A percentile compares a stretch with the other conserved stretches of the same genome.
phyloP scores from a whole-genome alignment of 805 yeast species.

The Metschnikowia kofuensis region DNA sequence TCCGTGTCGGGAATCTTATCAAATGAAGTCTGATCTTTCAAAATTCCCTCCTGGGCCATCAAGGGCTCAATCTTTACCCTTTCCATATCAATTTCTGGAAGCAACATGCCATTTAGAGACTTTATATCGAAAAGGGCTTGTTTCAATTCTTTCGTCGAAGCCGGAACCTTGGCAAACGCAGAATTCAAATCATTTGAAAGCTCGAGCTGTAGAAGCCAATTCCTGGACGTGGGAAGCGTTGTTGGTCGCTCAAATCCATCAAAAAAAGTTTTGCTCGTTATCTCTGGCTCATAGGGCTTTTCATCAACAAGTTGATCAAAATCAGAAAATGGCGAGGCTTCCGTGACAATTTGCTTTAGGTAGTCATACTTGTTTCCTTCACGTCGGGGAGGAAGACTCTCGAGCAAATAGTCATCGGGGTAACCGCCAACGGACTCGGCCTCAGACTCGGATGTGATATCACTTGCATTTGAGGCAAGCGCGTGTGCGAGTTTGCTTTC shows the following conservation, averaged over 20 bases:
- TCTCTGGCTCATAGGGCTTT: constrained; percentile 70
- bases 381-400: constrained; percentile 12
- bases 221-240: constrained; percentile 47
- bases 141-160: constrained; percentile 9
- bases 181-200: constrained; percentile 46
- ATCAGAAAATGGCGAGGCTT: constrained; percentile 28
- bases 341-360: constrained; percentile 32
- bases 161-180: constrained; percentile 33
- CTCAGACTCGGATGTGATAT: constrained; percentile 31
- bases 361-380: constrained; percentile 27
- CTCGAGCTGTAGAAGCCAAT: constrained; percentile 65
- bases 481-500: constrained; percentile 22
- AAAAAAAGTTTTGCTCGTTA: constrained; percentile 35
- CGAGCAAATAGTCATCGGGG: constrained; percentile 14
- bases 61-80: constrained; percentile 18
- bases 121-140: constrained; percentile 20
- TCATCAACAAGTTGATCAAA: constrained; percentile 49
- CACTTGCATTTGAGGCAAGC: constrained; percentile 28
- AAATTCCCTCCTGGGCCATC: constrained; percentile 23
- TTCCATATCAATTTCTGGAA: constrained; percentile 41
- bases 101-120: constrained; percentile 47
- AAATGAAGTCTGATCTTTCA: constrained; percentile 1
- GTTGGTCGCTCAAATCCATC: constrained; percentile 40
- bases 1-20: neutral
- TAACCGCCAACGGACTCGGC: constrained; percentile 14